phyloP scores from a whole-genome alignment of 1,139 yeast genomes.

The Debaryomyces sp. region DNA sequence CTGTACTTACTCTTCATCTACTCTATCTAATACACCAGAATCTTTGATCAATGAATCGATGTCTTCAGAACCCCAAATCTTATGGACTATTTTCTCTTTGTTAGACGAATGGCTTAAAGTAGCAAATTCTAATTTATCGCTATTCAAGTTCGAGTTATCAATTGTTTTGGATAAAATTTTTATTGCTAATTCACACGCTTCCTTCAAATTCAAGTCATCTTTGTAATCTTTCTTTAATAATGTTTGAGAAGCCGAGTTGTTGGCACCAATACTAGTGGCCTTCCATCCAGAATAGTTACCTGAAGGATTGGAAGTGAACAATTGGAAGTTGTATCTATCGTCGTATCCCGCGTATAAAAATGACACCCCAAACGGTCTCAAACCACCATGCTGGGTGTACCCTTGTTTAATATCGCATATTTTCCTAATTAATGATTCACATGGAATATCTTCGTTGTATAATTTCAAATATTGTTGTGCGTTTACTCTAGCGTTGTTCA shows the following conservation, averaged over 20 bases:
- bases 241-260: constrained; percentile 95
- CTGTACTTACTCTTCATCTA: constrained; percentile 24
- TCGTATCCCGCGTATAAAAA: constrained; percentile 96
- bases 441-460: constrained; percentile 90
- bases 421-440: constrained; percentile 84
- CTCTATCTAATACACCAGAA: constrained; percentile 64
- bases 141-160: constrained; percentile 82
- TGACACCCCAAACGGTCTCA: constrained; percentile 97
- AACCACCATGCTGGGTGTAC: constrained; percentile 97
- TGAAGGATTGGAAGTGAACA: constrained; percentile 94
- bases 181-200: constrained; percentile 85
- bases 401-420: constrained; percentile 96
- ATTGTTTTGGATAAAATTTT: constrained; percentile 93
- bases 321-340: constrained; percentile 85
- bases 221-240: constrained; percentile 92
- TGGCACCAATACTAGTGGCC: constrained; percentile 96
- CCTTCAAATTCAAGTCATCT: constrained; percentile 73
- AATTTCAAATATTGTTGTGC: constrained; percentile 86
- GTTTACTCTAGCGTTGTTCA: constrained; percentile 80
- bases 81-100: constrained; percentile 59
- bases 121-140: constrained; percentile 90
- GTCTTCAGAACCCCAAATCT: constrained; percentile 79
- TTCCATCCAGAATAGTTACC: constrained; percentile 99
- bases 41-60: constrained; percentile 74
- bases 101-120: constrained; percentile 58